These are phyloP conservation scores for Trypanosoma brucei DNA, from an alignment of 208 protist species.

Conservation along the genomic window DNA sequence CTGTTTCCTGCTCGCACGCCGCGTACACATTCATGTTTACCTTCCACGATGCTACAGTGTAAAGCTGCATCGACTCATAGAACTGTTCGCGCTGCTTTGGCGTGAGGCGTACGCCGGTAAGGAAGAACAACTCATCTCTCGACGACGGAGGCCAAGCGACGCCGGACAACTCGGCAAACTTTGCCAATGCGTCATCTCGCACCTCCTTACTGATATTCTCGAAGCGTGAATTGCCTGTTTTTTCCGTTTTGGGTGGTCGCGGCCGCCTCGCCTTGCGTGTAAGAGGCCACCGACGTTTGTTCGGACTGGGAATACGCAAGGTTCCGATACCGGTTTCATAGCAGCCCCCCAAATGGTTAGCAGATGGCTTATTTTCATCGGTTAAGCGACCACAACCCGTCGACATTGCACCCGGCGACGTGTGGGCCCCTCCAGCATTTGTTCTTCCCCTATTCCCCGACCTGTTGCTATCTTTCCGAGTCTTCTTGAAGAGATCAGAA, in stretches of 20 bases:
- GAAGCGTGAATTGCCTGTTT: not conserved
- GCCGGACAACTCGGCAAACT: constrained; percentile 46
- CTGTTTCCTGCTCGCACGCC: not conserved
- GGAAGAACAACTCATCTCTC: constrained; percentile 39
- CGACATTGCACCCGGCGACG: too few relatives aligned
- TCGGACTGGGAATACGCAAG: too few relatives aligned
- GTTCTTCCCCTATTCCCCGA: not conserved
- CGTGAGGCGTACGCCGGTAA: constrained; percentile 54
- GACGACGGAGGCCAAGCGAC: constrained; percentile 51
- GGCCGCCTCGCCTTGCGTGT: not conserved
- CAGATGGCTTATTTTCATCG: too few relatives aligned
- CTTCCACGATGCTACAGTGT: constrained; percentile 13
- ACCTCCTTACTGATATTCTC: not conserved
- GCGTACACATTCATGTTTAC: not conserved
- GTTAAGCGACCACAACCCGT: too few relatives aligned
- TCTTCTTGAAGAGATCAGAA: not conserved
- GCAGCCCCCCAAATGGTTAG: too few relatives aligned
- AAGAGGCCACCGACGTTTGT: too few relatives aligned
- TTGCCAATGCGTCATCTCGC: constrained; percentile 17
- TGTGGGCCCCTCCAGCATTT: not conserved
- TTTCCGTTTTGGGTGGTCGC: not conserved
- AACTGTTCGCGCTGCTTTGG: constrained; percentile 40
- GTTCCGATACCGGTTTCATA: too few relatives aligned
- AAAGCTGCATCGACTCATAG: constrained; percentile 41
- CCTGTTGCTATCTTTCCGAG: not conserved